Evolutionary conservation across 2,329 filamentous ascomycete genomes (phyloP), one percentile per base, ranked within the genome.

Genomic region (Rhinocladiella similis): DNA sequence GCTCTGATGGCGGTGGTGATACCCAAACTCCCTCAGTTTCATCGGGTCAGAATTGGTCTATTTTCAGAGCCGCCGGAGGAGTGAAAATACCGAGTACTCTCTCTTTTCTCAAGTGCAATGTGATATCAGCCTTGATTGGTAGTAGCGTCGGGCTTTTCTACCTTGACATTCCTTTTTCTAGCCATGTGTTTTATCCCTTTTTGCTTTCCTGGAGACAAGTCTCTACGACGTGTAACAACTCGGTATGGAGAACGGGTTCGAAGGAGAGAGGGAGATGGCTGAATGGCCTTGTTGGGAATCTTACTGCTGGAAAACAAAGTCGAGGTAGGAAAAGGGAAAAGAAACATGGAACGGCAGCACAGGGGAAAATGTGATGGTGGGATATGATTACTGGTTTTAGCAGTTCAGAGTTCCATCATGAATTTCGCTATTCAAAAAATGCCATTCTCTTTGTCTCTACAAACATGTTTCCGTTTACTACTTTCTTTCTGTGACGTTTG

Each of bases 1-100:
- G 94, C 94, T 54, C 90, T 95, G 38, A 78, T 99, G 70, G 91
- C 83, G 43, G 94, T 99, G 54, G 89, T 99, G 57, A 94, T 99
- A 71, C 94, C 94, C 39, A 99, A 99, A 77, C 78, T 99, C 65
- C 94, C 94, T 61, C 72, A 91, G 87, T 89, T 86, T 72, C 88
- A 91, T 74, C 86, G 88, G 59, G 86, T 90, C 81, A 83, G 88
- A 68, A 87, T 91, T 71, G 87, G 87, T 51, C 76, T 90, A 59
- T 89, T 91, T 71, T 88, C 86, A 57, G 85, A 85, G 33, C 74
- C 83, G 59, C 84, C 85, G 43, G 87, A 89, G 66, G 86, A 89
- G 36, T 63, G 53, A 60, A 39, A 9, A 13, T 25, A 29, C 19
- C 14, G n/a, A 16, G 14, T 19, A 41, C 6, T 33, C 22, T 25